Conservation (phyloP, 768 basidiomycete genomes). For the Hirschioporus abietinus region DNA sequence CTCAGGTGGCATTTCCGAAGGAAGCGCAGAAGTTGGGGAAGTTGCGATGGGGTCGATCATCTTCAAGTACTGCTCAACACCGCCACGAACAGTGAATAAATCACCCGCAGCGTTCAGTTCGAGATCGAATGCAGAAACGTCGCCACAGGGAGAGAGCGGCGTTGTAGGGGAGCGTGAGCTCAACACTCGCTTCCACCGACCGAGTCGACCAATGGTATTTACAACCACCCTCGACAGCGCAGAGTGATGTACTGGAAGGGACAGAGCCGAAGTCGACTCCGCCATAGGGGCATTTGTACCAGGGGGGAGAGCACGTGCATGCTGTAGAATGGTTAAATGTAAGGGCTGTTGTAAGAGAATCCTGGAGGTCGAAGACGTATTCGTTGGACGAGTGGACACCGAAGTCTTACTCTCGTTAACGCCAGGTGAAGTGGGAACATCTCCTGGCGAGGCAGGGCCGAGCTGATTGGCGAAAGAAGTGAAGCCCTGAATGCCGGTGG, state of each 20-base stretch:
- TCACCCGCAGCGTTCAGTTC: constrained; percentile 59
- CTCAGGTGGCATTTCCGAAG: constrained; percentile 9
- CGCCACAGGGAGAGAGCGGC: constrained; percentile 34
- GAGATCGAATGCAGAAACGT: constrained; percentile 67
- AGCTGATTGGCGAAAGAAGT: constrained; percentile 14
- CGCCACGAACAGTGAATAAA: constrained; percentile 53
- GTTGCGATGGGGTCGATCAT: constrained; percentile 37
- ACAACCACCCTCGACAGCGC: constrained; percentile 71
- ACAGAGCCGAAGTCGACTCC: constrained; percentile 30
- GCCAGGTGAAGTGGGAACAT: constrained; percentile 27
- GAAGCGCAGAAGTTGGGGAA: constrained; percentile 12
- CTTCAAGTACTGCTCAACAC: constrained; percentile 62
- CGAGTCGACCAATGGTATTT: constrained; percentile 77
- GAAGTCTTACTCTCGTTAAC: constrained; percentile 20
- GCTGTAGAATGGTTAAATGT: constrained; percentile 44
- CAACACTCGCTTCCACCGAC: constrained; percentile 76
- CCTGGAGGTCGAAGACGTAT: constrained; percentile 50
- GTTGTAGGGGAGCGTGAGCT: constrained; percentile 38
- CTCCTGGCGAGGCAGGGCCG: constrained; percentile 23
- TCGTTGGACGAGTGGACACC: constrained; percentile 33
- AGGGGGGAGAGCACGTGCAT: constrained; percentile 29
- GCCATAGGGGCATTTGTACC: constrained; percentile 25
- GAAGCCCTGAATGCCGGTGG: constrained; percentile 10
- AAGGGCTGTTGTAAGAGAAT: constrained; percentile 62
- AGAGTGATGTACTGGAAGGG: constrained; percentile 52